Conservation (phyloP, 140 eudicot species). For the Ambrosia hybrid region DNA sequence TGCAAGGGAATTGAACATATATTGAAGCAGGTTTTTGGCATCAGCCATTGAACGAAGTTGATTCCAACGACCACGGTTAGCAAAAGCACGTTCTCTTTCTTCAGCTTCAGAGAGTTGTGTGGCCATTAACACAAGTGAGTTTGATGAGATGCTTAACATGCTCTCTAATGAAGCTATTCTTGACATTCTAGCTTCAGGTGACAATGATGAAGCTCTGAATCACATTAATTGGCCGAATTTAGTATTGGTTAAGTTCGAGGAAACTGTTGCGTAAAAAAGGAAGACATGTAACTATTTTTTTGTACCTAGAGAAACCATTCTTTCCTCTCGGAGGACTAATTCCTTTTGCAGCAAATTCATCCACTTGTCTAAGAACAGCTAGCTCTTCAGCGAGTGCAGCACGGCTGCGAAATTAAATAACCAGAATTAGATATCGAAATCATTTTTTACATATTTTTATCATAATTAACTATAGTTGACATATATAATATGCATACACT, state of each 20-base stretch:
- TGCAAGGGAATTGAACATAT: slow-evolving; percentile 76
- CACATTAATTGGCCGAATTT: not conserved
- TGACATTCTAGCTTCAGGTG: slow-evolving; percentile 83
- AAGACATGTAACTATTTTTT: not conserved
- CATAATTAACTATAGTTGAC: not conserved
- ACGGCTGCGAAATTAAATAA: slow-evolving; percentile 59
- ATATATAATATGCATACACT: slow-evolving; percentile 62
- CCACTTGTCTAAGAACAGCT: slow-evolving; percentile 90
- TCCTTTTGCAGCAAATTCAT: slow-evolving; percentile 85
- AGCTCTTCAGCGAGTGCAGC: slow-evolving; percentile 91
- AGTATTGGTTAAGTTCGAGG: not conserved
- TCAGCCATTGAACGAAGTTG: slow-evolving; percentile 94
- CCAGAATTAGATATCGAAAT: not conserved
- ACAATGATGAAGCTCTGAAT: slow-evolving; percentile 75
- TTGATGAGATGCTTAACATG: slow-evolving; percentile 85
- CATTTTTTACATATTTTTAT: not conserved
- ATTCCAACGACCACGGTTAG: slow-evolving; percentile 83
- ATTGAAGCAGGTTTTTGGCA: slow-evolving; percentile 84
- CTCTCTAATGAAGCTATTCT: slow-evolving; percentile 83
- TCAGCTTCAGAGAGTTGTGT: slow-evolving; percentile 96
- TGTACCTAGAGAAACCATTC: slow-evolving; percentile 77
- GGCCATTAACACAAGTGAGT: slow-evolving; percentile 92
- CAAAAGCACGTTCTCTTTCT: slow-evolving; percentile 78
- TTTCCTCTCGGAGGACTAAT: slow-evolving; percentile 86
- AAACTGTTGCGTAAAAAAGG: not conserved